These are phyloP conservation scores for Ustilago loliicola DNA, from an alignment of 1,284 basidiomycete species.

Conservation along the genomic window DNA sequence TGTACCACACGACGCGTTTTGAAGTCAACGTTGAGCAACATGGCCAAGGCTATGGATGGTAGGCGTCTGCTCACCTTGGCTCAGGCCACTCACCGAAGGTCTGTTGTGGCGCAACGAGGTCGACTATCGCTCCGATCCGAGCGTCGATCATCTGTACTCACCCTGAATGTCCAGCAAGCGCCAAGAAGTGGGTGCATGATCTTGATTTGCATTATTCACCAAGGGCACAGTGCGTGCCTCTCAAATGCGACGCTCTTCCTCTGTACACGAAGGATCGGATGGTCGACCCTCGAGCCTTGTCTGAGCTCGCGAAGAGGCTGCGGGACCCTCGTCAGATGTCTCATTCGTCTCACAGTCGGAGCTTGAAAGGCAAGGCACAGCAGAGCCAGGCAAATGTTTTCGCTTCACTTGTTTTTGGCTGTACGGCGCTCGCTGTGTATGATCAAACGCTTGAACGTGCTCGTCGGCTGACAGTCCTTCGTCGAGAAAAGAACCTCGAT, in stretches of 20 bases:
- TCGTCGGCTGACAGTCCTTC: background rate
- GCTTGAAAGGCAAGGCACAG: slow-evolving; percentile 1
- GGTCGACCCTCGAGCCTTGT: background rate
- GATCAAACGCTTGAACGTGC: background rate
- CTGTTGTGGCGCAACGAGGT: background rate
- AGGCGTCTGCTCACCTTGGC: background rate
- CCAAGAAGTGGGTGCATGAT: background rate
- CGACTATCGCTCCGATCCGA: background rate
- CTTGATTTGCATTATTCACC: background rate
- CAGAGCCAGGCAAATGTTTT: background rate
- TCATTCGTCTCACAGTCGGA: background rate
- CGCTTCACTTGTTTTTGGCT: background rate
- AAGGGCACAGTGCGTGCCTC: background rate
- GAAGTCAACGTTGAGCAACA: background rate
- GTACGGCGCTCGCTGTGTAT: background rate
- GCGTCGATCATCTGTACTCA: background rate
- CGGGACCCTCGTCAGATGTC: background rate
- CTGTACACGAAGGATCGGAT: background rate
- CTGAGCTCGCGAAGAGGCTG: background rate
- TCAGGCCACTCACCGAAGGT: background rate
- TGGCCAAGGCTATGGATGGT: background rate
- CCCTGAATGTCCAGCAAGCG: background rate
- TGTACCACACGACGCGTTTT: background rate
- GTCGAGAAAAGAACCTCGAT: background rate
- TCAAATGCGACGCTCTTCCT: background rate